Evolutionary conservation across 176 grass and related monocot genomes (phyloP).

Genomic region (Cenchrus fungigraminus): DNA sequence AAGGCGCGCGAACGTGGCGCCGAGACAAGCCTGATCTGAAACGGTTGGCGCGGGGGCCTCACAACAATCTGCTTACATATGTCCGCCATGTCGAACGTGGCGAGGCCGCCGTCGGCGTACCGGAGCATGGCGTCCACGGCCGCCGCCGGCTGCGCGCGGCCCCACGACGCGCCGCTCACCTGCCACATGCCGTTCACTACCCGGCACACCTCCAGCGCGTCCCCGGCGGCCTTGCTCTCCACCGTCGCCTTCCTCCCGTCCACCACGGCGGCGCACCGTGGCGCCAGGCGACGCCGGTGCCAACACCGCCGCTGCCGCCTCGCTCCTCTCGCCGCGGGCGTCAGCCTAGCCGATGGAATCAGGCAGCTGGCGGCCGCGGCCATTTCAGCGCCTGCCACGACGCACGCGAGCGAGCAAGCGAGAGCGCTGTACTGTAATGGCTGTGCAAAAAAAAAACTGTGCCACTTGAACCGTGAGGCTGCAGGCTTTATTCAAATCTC

Average conservation of each 20-base stretch:
- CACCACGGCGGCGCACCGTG: neutral
- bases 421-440: too few relatives aligned
- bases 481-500: conserved; percentile 39
- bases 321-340: neutral
- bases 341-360: neutral
- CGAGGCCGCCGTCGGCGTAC: conserved; percentile 60
- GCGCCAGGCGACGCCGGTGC: neutral
- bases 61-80: conserved; percentile 42
- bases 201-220: conserved; percentile 62
- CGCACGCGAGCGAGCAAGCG: neutral
- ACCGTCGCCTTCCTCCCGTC: conserved; percentile 30
- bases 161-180: conserved; percentile 62
- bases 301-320: neutral
- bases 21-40: conserved; percentile 17
- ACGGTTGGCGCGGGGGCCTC: neutral
- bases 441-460: neutral
- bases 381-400: neutral
- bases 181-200: conserved; percentile 75
- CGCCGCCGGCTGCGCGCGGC: conserved; percentile 35
- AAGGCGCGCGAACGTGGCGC: conserved; percentile 1
- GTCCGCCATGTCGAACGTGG: conserved; percentile 84
- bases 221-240: conserved; percentile 44
- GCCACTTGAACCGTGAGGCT: neutral
- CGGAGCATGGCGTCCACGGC: conserved; percentile 75
- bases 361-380: neutral